Conservation (phyloP, 352 stramenopile species). For the Pythium chondricola region DNA sequence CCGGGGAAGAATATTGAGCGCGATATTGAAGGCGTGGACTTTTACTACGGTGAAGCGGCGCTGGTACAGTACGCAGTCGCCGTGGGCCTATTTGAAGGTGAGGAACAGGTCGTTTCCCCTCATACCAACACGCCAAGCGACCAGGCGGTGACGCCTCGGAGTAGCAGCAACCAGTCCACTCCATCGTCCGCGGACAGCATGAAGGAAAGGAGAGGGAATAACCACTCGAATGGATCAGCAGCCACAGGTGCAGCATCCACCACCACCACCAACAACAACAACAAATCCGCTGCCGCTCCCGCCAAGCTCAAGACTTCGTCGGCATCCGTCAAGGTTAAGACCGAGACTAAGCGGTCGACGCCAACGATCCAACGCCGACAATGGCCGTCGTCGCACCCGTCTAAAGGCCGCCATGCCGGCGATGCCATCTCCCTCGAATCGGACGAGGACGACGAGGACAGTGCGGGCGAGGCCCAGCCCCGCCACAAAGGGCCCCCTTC, state of each 20-base stretch:
- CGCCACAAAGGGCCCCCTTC: too few relatives aligned
- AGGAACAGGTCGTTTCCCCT: background rate
- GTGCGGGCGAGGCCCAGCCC: background rate
- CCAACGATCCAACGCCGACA: background rate
- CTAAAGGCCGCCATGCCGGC: background rate
- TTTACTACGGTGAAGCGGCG: constrained; percentile 13
- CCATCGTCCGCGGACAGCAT: too few relatives aligned
- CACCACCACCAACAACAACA: too few relatives aligned
- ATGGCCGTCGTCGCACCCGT: background rate
- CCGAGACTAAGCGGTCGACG: background rate
- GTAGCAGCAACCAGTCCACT: too few relatives aligned
- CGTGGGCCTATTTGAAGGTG: background rate
- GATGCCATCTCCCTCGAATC: constrained; percentile 15
- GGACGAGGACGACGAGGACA: constrained; percentile 2
- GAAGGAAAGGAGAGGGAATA: too few relatives aligned
- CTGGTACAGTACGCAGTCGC: background rate
- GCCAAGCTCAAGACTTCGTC: background rate
- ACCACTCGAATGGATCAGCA: too few relatives aligned
- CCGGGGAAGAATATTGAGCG: constrained; percentile 5
- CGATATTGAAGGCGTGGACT: constrained; percentile 13
- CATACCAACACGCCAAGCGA: background rate
- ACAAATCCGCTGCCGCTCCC: too few relatives aligned
- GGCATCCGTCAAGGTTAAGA: background rate
- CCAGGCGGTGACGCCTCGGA: too few relatives aligned
- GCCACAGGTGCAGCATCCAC: too few relatives aligned